phyloP scores from a whole-genome alignment of 2,329 filamentous ascomycete species.

The Raffaelea ambrosiae region DNA sequence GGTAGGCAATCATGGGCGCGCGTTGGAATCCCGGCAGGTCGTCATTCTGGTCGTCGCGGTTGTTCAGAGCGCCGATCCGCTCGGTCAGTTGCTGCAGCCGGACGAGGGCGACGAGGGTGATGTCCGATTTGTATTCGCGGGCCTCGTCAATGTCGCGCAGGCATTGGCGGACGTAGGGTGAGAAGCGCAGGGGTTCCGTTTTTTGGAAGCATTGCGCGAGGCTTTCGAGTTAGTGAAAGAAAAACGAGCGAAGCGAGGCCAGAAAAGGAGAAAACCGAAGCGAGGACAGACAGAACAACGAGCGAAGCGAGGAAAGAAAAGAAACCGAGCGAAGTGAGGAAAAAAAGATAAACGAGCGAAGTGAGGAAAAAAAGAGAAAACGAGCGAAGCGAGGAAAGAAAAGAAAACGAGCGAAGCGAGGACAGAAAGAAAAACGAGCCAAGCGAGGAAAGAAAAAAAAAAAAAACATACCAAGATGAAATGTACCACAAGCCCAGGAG shows the following conservation, averaged over 20 bases:
- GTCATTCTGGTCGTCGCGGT: constrained; percentile 22
- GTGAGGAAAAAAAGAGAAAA: too few relatives aligned
- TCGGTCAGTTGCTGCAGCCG: constrained; percentile 42
- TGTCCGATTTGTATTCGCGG: constrained; percentile 38
- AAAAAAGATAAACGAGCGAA: too few relatives aligned
- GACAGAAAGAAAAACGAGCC: too few relatives aligned
- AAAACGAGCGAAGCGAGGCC: too few relatives aligned
- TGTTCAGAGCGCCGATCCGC: constrained; percentile 34
- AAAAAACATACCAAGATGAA: constrained; percentile 37
- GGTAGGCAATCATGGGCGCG: constrained; percentile 34
- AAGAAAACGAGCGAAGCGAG: too few relatives aligned
- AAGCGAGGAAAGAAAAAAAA: not conserved
- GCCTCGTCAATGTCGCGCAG: constrained; percentile 33
- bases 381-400: too few relatives aligned
- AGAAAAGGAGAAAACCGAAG: not conserved
- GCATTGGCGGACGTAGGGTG: constrained; percentile 43
- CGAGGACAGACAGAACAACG: too few relatives aligned
- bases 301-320: too few relatives aligned
- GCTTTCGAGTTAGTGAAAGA: constrained; percentile 15
- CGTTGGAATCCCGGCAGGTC: constrained; percentile 26
- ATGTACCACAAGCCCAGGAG: constrained; percentile 47
- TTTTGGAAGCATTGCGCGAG: constrained; percentile 32
- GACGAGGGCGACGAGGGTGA: constrained; percentile 35
- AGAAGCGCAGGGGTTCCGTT: constrained; percentile 41
- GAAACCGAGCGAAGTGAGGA: too few relatives aligned